Conservation (phyloP, 352 stramenopile species). For the Aphanomyces invadans region DNA sequence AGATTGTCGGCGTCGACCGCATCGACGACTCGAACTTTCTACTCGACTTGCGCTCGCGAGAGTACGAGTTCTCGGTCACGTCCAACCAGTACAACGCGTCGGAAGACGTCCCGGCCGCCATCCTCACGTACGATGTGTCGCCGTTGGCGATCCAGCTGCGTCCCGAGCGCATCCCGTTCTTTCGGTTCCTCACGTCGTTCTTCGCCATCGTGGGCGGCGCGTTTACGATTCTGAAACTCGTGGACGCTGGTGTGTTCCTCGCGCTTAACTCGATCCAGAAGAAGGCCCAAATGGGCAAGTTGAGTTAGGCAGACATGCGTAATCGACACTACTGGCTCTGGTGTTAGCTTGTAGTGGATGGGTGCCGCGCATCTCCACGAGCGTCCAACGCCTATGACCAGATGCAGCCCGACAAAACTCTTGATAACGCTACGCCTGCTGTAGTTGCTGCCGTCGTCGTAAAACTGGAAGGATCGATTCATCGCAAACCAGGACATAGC, state of each 20-base stretch:
- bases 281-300: slow-evolving; percentile 75
- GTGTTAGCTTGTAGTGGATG: too few species aligned
- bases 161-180: slow-evolving; percentile 64
- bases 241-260: slow-evolving; percentile 75
- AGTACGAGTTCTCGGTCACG: slow-evolving; percentile 72
- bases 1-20: slow-evolving; percentile 75
- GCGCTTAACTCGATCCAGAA: slow-evolving; percentile 78
- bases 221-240: slow-evolving; percentile 76
- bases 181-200: slow-evolving; percentile 76
- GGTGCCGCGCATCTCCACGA: too few species aligned
- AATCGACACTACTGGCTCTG: not conserved
- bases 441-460: too few species aligned
- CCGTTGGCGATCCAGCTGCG: slow-evolving; percentile 65
- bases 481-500: too few species aligned
- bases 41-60: slow-evolving; percentile 41
- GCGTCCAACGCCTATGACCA: too few species aligned
- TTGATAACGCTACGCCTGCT: too few species aligned
- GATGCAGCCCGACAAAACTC: too few species aligned
- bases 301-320: slow-evolving; percentile 29
- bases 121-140: slow-evolving; percentile 79
- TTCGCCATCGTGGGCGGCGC: slow-evolving; percentile 78
- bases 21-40: slow-evolving; percentile 44
- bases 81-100: slow-evolving; percentile 68
- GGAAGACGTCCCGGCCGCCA: slow-evolving; percentile 45
- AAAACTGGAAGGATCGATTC: too few species aligned